A percentile compares a stretch with the other conserved stretches of the same genome.
Evolutionary conservation across 768 basidiomycete genomes (phyloP).

Genomic region (Baorangia bicolor): DNA sequence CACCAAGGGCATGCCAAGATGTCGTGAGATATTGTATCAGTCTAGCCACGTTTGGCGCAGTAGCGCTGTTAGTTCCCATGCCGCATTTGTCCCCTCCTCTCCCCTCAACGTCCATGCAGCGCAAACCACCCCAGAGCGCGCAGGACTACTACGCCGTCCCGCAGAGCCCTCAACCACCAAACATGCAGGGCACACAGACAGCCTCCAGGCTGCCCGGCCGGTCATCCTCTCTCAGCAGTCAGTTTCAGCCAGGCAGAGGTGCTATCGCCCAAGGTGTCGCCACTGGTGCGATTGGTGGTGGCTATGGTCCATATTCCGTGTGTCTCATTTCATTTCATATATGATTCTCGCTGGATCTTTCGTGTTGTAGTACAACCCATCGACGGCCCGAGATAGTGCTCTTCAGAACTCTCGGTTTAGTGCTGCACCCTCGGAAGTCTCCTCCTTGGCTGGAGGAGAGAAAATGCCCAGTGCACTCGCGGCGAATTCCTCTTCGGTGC

Average conservation of each 20-base stretch:
- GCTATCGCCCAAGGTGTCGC: constrained; percentile 79
- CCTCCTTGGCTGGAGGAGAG: constrained; percentile 38
- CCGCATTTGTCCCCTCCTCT: constrained; percentile 4
- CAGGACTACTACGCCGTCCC: constrained; percentile 69
- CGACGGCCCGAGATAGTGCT: constrained; percentile 38
- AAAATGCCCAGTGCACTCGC: constrained; percentile 31
- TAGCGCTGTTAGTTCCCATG: constrained; percentile 10
- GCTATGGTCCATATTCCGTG: constrained; percentile 88
- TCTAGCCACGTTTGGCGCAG: constrained; percentile 23
- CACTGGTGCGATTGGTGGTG: constrained; percentile 71
- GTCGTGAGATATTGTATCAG: constrained; percentile 17
- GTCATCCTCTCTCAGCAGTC: constrained; percentile 29
- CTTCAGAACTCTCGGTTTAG: constrained; percentile 60
- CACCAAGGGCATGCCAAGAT: neutral
- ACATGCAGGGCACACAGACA: constrained; percentile 30
- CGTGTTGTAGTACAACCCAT: constrained; percentile 53
- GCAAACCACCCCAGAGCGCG: constrained; percentile 43
- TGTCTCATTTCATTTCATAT: constrained; percentile 25
- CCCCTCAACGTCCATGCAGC: constrained; percentile 34
- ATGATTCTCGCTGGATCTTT: neutral
- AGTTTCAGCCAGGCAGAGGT: constrained; percentile 41
- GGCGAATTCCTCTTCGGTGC: constrained; percentile 59
- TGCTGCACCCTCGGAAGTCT: constrained; percentile 47
- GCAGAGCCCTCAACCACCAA: constrained; percentile 50
- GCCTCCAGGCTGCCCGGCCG: constrained; percentile 25